Base-by-base conservation (phyloP, 805 yeast species). In the Pichia manshurica region DNA sequence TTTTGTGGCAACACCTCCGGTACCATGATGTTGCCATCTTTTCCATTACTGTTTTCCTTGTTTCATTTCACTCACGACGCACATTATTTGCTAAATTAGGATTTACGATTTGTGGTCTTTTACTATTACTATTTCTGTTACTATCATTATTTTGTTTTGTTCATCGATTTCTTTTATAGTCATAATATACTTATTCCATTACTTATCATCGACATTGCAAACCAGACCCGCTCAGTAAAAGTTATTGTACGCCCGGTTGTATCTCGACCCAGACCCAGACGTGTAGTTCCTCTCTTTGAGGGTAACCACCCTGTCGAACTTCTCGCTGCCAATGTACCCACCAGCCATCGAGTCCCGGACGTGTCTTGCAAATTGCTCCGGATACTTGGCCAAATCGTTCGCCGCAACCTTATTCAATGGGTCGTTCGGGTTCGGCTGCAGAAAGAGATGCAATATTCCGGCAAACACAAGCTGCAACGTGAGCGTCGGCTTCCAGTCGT, bases 401-500 rank as follows among this genome's bases (percentile, higher is more conserved):
- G 96, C 96, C 2, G 96, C 95, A n/a, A 77, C 85, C 60, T 89
- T 87, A 64, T 93, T 93, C 56, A 91, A 74, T 3, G 98, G 98
- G 63, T 91, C 98, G 52, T 81, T 82, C 1, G 95, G 84, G 62
- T 88, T 91, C 7, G 97, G 96, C 56, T 91, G 97, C 46, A 87
- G 68, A 56, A 91, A 89, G 51, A 91, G 72, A 61, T 84, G 89
- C 58, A 89, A 78, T 46, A 91, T 72, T 0, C 99, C 98, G 35
- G 90, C 82, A 47, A 90, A 73, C 8, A 91, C 81, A 5, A 90
- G 74, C 61, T 85, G 87, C 59, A 91, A 68, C 49, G 84, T 86
- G 55, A 91, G 71, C 0, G 89, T 96, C 0, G 99, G 98, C 25
- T 89, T 81, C 99, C 99, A 91, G 63, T 91, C 98, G 63, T 90